A percentile compares a stretch with the other conserved stretches of the same genome.
Conservation (phyloP, 345 rosid species). For the Brassica cretica region DNA sequence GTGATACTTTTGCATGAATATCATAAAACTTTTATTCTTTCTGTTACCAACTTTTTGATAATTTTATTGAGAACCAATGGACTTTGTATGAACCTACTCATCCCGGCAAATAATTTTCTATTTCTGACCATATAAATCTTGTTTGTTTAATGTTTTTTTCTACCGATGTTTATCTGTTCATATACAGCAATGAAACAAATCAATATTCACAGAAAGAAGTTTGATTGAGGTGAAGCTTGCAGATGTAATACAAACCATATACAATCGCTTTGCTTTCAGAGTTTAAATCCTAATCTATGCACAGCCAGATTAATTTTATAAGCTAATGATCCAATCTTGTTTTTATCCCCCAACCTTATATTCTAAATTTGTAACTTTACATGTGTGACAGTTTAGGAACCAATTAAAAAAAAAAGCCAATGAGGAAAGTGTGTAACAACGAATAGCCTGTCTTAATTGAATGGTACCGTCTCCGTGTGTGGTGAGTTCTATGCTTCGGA, state of each 20-base stretch:
- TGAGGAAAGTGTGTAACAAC: constrained; percentile 29
- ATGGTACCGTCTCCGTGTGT: constrained; percentile 20
- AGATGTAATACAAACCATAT: constrained; percentile 9
- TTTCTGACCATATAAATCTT: background rate
- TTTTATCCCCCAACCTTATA: constrained; percentile 4
- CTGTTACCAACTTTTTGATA: background rate
- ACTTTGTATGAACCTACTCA: background rate
- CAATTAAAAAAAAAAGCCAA: constrained; percentile 6
- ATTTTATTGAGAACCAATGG: background rate
- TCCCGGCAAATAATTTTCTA: background rate
- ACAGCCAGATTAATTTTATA: constrained; percentile 11
- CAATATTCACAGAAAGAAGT: constrained; percentile 10
- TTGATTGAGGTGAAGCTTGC: background rate
- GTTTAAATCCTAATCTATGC: constrained; percentile 18
- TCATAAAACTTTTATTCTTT: background rate
- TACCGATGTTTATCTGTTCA: background rate
- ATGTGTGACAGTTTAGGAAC: constrained; percentile 23
- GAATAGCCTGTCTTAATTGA: constrained; percentile 22
- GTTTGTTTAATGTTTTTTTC: background rate
- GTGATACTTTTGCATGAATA: background rate
- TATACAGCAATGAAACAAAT: background rate
- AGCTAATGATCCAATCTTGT: background rate
- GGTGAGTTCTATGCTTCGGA: constrained; percentile 20
- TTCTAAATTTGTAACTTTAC: constrained; percentile 36
- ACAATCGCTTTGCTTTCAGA: background rate